Conservation (phyloP, 2,329 filamentous ascomycete genomes). For the Berkeleyomyces rouxiae region DNA sequence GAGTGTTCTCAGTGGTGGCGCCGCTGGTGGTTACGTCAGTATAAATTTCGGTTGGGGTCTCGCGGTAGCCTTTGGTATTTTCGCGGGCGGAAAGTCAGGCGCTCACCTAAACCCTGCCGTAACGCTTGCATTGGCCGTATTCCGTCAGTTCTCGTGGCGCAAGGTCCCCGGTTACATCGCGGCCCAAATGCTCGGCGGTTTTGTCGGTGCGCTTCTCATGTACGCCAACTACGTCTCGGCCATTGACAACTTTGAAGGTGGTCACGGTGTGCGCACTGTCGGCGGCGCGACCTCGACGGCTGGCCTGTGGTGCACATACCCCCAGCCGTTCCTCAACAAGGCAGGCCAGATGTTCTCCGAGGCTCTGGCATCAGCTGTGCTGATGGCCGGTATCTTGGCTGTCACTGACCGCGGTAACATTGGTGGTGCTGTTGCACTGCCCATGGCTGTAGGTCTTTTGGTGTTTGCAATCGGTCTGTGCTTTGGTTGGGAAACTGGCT, state of each 20-base stretch:
- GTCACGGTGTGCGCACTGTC: slow-evolving; percentile 43
- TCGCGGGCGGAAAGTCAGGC: slow-evolving; percentile 47
- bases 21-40: slow-evolving; percentile 33
- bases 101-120: slow-evolving; percentile 57
- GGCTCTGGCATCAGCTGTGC: slow-evolving; percentile 47
- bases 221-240: slow-evolving; percentile 49
- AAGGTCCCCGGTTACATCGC: slow-evolving; percentile 52
- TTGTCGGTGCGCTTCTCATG: slow-evolving; percentile 41
- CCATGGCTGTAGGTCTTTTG: slow-evolving; percentile 24
- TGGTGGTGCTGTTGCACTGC: slow-evolving; percentile 35
- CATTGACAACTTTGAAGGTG: slow-evolving; percentile 47
- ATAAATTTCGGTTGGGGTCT: slow-evolving; percentile 38
- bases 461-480: slow-evolving; percentile 58
- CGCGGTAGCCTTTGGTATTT: slow-evolving; percentile 53
- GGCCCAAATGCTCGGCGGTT: slow-evolving; percentile 50
- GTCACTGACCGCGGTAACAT: slow-evolving; percentile 39
- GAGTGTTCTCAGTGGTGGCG: slow-evolving; percentile 38
- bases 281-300: slow-evolving; percentile 42
- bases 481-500: slow-evolving; percentile 63
- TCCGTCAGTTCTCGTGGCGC: slow-evolving; percentile 50
- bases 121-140: slow-evolving; percentile 52
- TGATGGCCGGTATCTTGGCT: slow-evolving; percentile 59
- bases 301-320: slow-evolving; percentile 59
- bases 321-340: slow-evolving; percentile 39
- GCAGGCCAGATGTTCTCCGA: slow-evolving; percentile 56